These are phyloP conservation scores for Silybum marianum DNA, from an alignment of 129 eudicot genomes.

Conservation along the genomic window DNA sequence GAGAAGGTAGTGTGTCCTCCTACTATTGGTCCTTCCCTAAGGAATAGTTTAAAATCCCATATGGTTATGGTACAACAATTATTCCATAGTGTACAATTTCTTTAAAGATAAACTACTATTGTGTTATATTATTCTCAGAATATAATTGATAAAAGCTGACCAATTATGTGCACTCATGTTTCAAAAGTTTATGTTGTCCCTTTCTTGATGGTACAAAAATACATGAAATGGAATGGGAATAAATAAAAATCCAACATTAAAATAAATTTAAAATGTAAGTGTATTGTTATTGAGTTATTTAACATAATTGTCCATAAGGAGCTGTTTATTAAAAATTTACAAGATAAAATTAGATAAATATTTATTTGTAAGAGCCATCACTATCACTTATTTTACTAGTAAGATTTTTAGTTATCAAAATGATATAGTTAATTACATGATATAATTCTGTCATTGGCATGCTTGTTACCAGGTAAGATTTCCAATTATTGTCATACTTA, in stretches of 20 bases:
- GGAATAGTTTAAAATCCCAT: slow-evolving; percentile 18
- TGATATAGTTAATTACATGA: neutral
- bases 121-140: slow-evolving; percentile 10
- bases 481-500: neutral
- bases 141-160: neutral
- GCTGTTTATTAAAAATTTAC: too few relatives aligned
- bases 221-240: neutral
- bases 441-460: neutral
- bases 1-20: neutral
- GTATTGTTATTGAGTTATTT: too few relatives aligned
- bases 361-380: too few relatives aligned
- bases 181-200: slow-evolving; percentile 16
- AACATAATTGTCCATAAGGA: too few relatives aligned
- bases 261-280: neutral
- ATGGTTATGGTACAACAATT: neutral
- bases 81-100: neutral
- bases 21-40: slow-evolving; percentile 11
- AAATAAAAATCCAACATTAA: neutral
- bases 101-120: neutral
- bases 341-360: too few relatives aligned
- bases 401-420: neutral
- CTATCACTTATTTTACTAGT: neutral
- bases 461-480: neutral
- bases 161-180: slow-evolving; percentile 14
- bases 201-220: slow-evolving; percentile 23